Evolutionary conservation across 768 basidiomycete species (phyloP).

Genomic region (Leccinum fibrillosum): DNA sequence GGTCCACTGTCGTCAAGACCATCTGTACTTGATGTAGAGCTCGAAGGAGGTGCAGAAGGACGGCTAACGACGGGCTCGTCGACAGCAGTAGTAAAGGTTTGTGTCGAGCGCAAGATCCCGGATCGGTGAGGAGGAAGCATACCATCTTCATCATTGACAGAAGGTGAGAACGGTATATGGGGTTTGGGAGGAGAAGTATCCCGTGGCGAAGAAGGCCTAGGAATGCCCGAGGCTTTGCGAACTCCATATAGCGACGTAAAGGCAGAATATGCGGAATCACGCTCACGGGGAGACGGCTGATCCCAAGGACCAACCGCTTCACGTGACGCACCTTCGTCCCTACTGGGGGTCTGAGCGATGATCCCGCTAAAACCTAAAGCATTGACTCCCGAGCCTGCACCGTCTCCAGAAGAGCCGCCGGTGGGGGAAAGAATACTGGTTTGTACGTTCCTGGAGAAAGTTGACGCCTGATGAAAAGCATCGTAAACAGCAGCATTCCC

Average conservation of each 20-base stretch:
- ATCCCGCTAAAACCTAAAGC: constrained; percentile 24
- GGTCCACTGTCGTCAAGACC: constrained; percentile 36
- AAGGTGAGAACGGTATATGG: constrained; percentile 21
- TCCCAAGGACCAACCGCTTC: constrained; percentile 34
- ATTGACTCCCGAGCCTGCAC: constrained; percentile 11
- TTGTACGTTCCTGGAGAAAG: constrained; percentile 27
- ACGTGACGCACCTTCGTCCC: constrained; percentile 24
- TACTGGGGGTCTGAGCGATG: constrained; percentile 23
- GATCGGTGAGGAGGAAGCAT: constrained; percentile 33
- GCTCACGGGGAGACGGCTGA: constrained; percentile 32
- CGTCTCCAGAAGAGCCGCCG: constrained; percentile 18
- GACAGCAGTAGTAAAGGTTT: constrained; percentile 18
- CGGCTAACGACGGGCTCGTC: constrained; percentile 28
- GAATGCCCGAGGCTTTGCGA: constrained; percentile 23
- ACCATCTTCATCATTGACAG: constrained; percentile 27
- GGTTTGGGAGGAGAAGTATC: constrained; percentile 27
- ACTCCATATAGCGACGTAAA: constrained; percentile 27
- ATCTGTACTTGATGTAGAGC: constrained; percentile 41
- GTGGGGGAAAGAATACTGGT: constrained; percentile 20
- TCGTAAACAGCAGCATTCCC: constrained; percentile 59
- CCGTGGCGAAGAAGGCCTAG: constrained; percentile 27
- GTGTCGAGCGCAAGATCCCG: constrained; percentile 26
- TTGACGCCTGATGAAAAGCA: constrained; percentile 68
- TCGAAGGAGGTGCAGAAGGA: constrained; percentile 36
- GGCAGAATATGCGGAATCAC: constrained; percentile 22